Percentiles rank a stretch among this genome's conserved stretches.
These are phyloP conservation scores for Bauhinia variegata DNA, from an alignment of 306 rosid genomes.

Conservation along the genomic window DNA sequence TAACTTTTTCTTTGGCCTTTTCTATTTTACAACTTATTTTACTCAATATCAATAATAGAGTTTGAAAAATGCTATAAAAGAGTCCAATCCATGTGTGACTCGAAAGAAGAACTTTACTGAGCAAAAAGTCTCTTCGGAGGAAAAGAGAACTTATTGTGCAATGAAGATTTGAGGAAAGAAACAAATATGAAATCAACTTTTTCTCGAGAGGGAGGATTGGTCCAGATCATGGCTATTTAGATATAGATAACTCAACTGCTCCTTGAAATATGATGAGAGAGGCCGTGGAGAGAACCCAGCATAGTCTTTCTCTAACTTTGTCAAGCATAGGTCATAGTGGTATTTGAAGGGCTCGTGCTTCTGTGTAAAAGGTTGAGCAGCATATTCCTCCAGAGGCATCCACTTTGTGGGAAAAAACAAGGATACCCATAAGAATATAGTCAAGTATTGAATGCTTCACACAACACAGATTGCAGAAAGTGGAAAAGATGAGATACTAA, in stretches of 20 bases:
- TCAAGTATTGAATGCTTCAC: neutral
- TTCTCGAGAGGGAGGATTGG: neutral
- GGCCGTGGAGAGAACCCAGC: slow-evolving; percentile 38
- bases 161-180: neutral
- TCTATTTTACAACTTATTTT: neutral
- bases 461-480: neutral
- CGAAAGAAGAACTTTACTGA: neutral
- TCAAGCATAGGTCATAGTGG: slow-evolving; percentile 35
- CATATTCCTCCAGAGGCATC: slow-evolving; percentile 54
- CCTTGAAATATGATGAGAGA: too few species aligned
- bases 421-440: neutral
- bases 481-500: too few species aligned
- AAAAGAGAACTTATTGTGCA: slow-evolving; percentile 5
- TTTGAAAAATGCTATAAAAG: neutral
- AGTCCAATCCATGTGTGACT: neutral
- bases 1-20: neutral
- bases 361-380: slow-evolving; percentile 42
- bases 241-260: neutral
- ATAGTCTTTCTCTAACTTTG: slow-evolving; percentile 37
- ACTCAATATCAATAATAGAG: slow-evolving; percentile 24
- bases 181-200: slow-evolving; percentile 17
- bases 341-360: slow-evolving; percentile 52
- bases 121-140: neutral
- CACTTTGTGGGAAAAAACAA: slow-evolving; percentile 39
- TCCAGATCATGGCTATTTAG: slow-evolving; percentile 23